A percentile compares a stretch with the other conserved stretches of the same genome.
phyloP scores from a whole-genome alignment of 2,329 filamentous ascomycete genomes.

The Verticillium tricorpus region DNA sequence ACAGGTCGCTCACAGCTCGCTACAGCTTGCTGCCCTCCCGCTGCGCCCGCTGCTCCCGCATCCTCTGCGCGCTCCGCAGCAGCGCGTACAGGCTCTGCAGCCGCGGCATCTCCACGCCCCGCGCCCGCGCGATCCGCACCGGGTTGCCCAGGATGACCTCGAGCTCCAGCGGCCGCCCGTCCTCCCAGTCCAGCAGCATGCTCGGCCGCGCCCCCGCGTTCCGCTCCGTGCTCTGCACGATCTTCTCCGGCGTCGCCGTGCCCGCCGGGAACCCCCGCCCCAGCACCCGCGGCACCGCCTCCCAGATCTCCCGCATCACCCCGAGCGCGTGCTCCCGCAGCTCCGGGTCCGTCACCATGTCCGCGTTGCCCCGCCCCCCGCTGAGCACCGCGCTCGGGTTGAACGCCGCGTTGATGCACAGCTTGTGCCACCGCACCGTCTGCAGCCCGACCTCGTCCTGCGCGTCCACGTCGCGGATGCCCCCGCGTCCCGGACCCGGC shows the following conservation, averaged over 20 bases:
- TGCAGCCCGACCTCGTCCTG: conserved; percentile 64
- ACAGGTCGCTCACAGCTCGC: too few relatives aligned
- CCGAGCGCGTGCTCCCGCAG: conserved; percentile 56
- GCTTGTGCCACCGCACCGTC: conserved; percentile 70
- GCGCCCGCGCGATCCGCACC: conserved; percentile 57
- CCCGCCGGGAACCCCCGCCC: conserved; percentile 54
- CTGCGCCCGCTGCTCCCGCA: conserved; percentile 23
- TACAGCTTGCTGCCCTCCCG: neutral
- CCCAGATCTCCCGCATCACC: conserved; percentile 67
- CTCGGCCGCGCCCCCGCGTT: conserved; percentile 61
- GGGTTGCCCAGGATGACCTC: conserved; percentile 72
- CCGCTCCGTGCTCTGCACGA: conserved; percentile 57
- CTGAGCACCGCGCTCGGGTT: conserved; percentile 68
- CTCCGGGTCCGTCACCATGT: conserved; percentile 61
- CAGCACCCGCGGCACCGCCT: conserved; percentile 58
- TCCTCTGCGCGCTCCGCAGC: conserved; percentile 55
- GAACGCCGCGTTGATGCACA: conserved; percentile 72
- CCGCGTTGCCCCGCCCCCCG: conserved; percentile 59
- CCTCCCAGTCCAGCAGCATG: conserved; percentile 69
- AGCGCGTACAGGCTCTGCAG: conserved; percentile 65
- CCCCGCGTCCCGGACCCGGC: conserved; percentile 42
- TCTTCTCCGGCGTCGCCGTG: conserved; percentile 59
- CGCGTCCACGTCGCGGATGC: conserved; percentile 60
- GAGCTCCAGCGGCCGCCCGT: conserved; percentile 60
- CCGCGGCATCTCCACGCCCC: conserved; percentile 61